A percentile compares a stretch with the other conserved stretches of the same genome.
Conservation (phyloP, 345 rosid species). For the Arabis hirsuta region DNA sequence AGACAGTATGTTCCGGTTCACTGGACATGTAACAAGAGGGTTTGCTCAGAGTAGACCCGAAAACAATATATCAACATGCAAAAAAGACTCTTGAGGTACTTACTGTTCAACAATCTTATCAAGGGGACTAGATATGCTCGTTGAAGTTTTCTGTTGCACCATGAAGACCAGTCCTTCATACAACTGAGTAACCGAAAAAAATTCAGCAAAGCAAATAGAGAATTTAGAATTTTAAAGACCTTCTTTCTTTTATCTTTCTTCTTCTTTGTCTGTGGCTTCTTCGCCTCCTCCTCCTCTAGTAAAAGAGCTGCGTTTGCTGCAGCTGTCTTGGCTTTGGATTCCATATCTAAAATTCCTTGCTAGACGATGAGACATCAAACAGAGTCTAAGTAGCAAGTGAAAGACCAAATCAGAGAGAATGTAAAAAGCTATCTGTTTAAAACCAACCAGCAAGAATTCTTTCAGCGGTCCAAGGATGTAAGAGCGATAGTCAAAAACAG, state of each 20-base stretch:
- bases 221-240: constrained; percentile 8
- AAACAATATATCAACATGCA: background rate
- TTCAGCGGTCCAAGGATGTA: constrained; percentile 12
- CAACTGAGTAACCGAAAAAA: constrained; percentile 13
- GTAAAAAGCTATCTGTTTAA: background rate
- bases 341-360: background rate
- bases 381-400: background rate
- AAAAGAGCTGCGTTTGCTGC: constrained; percentile 17
- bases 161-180: constrained; percentile 10
- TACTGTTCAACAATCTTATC: constrained; percentile 15
- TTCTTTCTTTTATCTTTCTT: constrained; percentile 29
- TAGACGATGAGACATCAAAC: background rate
- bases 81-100: constrained; percentile 8
- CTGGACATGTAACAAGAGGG: constrained; percentile 24
- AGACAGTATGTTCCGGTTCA: background rate
- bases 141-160: constrained; percentile 22
- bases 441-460: background rate
- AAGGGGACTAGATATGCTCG: constrained; percentile 3
- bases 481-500: constrained; percentile 27
- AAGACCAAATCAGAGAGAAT: background rate
- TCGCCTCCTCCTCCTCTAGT: background rate
- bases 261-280: background rate
- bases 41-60: background rate
- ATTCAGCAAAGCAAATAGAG: background rate
- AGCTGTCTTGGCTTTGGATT: constrained; percentile 1